Evolutionary conservation across 495 filamentous ascomycete species (phyloP).

Genomic region (Aspergillus coremiiformis): DNA sequence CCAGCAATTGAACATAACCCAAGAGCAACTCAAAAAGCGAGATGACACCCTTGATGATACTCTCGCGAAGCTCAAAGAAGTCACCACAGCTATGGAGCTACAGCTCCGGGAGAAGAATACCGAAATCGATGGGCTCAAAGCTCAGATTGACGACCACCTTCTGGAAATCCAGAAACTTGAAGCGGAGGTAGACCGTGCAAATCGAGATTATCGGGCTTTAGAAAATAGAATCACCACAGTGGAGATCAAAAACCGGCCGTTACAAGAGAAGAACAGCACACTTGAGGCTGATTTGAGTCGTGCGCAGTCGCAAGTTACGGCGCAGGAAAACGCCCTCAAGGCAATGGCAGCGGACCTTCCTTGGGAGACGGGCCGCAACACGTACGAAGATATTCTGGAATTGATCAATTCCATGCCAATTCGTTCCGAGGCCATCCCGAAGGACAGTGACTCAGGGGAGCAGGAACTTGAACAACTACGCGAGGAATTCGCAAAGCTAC

Average conservation of each 20-base stretch:
- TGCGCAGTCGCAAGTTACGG: constrained; percentile 37
- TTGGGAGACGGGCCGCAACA: constrained; percentile 25
- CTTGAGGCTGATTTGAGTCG: constrained; percentile 36
- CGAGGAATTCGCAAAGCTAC: constrained; percentile 25
- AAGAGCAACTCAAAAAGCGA: constrained; percentile 34
- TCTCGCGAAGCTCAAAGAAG: constrained; percentile 29
- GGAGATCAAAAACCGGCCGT: constrained; percentile 32
- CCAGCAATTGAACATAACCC: constrained; percentile 31
- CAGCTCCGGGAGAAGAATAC: constrained; percentile 34
- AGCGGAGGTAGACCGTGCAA: constrained; percentile 27
- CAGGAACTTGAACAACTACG: constrained; percentile 20
- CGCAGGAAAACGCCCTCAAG: constrained; percentile 37
- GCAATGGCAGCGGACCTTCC: constrained; percentile 37
- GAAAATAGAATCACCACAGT: constrained; percentile 33
- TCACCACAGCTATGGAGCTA: constrained; percentile 27
- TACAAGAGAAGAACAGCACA: constrained; percentile 37
- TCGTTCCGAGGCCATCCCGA: constrained; percentile 11
- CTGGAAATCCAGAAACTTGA: constrained; percentile 33
- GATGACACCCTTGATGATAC: constrained; percentile 35
- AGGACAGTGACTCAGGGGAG: constrained; percentile 16
- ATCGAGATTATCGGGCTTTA: constrained; percentile 27
- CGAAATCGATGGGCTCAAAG: constrained; percentile 38
- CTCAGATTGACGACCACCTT: constrained; percentile 28
- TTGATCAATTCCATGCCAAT: constrained; percentile 33
- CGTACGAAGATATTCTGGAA: constrained; percentile 38